Evolutionary conservation across 305 asterid species (phyloP).

Genomic region (Plantago rigida): DNA sequence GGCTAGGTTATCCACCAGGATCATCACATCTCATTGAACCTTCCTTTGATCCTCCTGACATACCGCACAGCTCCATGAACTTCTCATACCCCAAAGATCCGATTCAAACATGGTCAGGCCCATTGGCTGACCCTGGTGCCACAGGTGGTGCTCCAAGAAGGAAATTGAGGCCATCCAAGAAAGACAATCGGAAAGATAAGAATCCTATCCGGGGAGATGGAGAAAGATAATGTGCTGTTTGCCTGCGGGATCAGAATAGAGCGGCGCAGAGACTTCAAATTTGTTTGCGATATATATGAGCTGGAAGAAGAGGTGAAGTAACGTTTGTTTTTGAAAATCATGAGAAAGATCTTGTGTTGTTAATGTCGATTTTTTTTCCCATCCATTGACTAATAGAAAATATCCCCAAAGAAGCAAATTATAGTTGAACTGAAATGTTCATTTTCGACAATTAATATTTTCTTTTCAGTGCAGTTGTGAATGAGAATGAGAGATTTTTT

Average conservation of each 20-base stretch:
- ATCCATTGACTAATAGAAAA: no score
- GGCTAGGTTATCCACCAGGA: conserved; percentile 58
- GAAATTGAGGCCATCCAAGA: conserved; percentile 48
- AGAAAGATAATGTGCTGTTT: conserved; percentile 36
- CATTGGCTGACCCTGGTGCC: conserved; percentile 46
- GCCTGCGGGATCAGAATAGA: conserved; percentile 18
- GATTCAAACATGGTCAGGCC: conserved; percentile 80
- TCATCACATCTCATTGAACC: conserved; percentile 53
- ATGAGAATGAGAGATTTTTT: no score
- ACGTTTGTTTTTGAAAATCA: conserved; percentile 17
- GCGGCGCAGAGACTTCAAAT: conserved; percentile 23
- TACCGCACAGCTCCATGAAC: conserved; percentile 60
- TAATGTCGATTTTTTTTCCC: no score
- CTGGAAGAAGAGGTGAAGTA: conserved; percentile 38
- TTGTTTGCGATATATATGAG: conserved; percentile 21
- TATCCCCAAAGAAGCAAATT: no score
- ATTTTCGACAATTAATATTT: no score
- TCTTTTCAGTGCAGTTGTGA: no score
- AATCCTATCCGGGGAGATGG: conserved; percentile 30
- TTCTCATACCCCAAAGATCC: conserved; percentile 66
- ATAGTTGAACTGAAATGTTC: no score
- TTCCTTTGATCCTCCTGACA: conserved; percentile 50
- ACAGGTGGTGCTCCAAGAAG: conserved; percentile 41
- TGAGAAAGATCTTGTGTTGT: no score
- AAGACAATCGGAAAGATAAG: conserved; percentile 35